Percentiles rank a stretch among this genome's conserved stretches.
Conservation (phyloP, 225 moss, liverwort and hornwort species). For the Asterella californica region DNA sequence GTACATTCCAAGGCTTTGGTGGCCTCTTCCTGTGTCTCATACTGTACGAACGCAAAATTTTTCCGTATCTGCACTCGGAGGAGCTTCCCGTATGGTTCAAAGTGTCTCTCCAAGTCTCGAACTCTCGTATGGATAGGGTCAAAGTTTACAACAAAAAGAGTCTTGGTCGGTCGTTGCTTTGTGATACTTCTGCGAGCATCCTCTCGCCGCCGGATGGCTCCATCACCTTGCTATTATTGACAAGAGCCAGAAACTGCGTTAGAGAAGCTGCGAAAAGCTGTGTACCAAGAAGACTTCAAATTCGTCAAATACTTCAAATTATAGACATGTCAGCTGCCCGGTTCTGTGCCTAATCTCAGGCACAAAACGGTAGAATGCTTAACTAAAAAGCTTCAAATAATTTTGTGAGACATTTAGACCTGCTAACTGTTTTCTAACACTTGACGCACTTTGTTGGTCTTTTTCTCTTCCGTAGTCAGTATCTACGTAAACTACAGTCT, state of each 20-base stretch:
- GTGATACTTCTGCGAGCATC: slow-evolving; percentile 95
- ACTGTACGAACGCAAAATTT: slow-evolving; percentile 98
- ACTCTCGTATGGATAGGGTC: slow-evolving; percentile 96
- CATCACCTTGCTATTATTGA: slow-evolving; percentile 85
- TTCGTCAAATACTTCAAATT: background rate
- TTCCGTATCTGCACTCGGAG: slow-evolving; percentile 95
- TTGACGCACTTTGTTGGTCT: background rate
- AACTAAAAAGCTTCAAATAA: background rate
- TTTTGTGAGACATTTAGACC: background rate
- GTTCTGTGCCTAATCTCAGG: background rate
- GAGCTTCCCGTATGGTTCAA: slow-evolving; percentile 94
- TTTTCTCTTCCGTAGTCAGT: background rate
- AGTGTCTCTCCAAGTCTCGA: slow-evolving; percentile 90
- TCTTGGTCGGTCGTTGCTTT: slow-evolving; percentile 92
- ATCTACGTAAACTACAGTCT: background rate
- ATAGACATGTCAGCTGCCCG: background rate
- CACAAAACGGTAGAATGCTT: background rate
- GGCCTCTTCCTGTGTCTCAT: slow-evolving; percentile 95
- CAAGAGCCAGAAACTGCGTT: background rate
- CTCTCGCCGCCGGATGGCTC: slow-evolving; percentile 94
- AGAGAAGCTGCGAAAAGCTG: background rate
- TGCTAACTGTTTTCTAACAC: background rate
- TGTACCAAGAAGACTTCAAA: background rate
- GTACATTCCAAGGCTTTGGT: slow-evolving; percentile 96
- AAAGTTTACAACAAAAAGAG: slow-evolving; percentile 95